Conservation (phyloP, 1,284 basidiomycete species). For the Ceratobasidium sp. region DNA sequence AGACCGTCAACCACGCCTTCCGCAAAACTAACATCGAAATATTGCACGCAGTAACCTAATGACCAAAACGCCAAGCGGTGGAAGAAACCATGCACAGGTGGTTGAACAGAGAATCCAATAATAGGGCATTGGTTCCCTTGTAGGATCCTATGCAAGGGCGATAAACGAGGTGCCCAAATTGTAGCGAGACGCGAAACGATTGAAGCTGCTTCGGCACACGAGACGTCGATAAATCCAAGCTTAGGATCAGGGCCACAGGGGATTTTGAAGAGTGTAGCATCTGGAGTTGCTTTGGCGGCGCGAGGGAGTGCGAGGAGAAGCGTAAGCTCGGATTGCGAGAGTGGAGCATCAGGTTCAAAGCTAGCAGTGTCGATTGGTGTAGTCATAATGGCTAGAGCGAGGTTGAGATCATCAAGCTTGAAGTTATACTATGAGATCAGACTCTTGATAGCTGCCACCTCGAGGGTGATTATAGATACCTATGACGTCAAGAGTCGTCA, state of each 20-base stretch:
- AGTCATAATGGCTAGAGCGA: too few relatives aligned
- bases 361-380: too few relatives aligned
- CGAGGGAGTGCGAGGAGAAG: slow-evolving; percentile 22
- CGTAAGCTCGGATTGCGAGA: slow-evolving; percentile 5
- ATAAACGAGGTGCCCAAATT: neutral
- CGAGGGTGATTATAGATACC: too few relatives aligned
- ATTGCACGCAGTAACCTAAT: slow-evolving; percentile 13
- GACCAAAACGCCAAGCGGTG: slow-evolving; percentile 24
- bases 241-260: neutral
- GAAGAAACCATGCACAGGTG: slow-evolving; percentile 14
- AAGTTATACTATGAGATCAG: too few relatives aligned
- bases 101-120: neutral
- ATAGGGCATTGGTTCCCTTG: neutral
- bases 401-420: too few relatives aligned
- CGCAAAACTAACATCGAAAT: neutral
- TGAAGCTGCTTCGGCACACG: slow-evolving; percentile 1
- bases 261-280: neutral
- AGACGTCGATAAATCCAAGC: slow-evolving; percentile 7
- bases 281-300: neutral
- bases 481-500: too few relatives aligned
- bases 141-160: neutral
- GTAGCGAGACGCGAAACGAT: neutral
- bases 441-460: too few relatives aligned
- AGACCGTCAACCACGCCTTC: neutral
- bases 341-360: neutral